These are phyloP conservation scores for Senna siamea DNA, from an alignment of 306 rosid species.

Conservation along the genomic window DNA sequence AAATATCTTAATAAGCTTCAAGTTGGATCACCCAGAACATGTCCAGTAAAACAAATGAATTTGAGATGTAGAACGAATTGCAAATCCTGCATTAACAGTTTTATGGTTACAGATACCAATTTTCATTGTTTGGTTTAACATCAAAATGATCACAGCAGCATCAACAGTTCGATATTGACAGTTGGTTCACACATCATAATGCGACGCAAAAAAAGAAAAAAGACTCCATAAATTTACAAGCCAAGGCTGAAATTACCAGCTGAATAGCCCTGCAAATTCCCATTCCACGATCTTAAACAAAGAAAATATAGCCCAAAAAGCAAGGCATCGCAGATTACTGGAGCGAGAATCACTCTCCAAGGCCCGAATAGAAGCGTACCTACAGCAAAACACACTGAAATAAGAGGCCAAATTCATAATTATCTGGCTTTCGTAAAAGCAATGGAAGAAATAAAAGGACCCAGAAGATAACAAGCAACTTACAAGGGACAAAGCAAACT, in stretches of 20 bases:
- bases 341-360: constrained; percentile 61
- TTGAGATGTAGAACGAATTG: background rate
- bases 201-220: too few relatives aligned
- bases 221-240: background rate
- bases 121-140: background rate
- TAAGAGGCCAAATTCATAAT: background rate
- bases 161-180: background rate
- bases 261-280: constrained; percentile 43
- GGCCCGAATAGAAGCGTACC: constrained; percentile 57
- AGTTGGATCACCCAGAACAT: constrained; percentile 1
- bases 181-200: background rate
- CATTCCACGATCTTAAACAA: constrained; percentile 50
- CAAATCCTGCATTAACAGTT: constrained; percentile 6
- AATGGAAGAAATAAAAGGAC: constrained; percentile 21
- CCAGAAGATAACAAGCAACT: constrained; percentile 34
- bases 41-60: background rate
- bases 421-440: background rate
- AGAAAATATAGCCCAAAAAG: constrained; percentile 67
- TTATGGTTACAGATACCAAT: constrained; percentile 7
- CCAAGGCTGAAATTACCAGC: constrained; percentile 45
- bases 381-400: constrained; percentile 31
- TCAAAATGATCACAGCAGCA: constrained; percentile 8
- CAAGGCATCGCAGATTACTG: constrained; percentile 65
- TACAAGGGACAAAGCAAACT: constrained; percentile 57
- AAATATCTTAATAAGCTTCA: background rate